Percentiles rank a stretch among this genome's conserved stretches.
These are phyloP conservation scores for Fraxinus angustifolia DNA, from an alignment of 305 asterid species.

Conservation along the genomic window DNA sequence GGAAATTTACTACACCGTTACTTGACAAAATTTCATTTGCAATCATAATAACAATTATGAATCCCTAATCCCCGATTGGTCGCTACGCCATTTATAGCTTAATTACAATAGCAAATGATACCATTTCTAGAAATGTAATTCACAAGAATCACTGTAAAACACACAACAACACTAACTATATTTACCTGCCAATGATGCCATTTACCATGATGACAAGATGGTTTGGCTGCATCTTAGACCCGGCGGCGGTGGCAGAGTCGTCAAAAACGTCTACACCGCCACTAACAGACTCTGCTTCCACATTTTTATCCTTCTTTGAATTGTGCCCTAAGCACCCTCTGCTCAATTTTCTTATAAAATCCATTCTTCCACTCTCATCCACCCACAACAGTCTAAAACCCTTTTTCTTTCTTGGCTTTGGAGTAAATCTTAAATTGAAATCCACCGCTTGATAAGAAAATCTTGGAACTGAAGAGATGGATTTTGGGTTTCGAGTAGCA, in stretches of 20 bases:
- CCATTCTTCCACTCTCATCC: conserved; percentile 52
- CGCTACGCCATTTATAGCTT: not conserved
- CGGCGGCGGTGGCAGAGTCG: conserved; percentile 49
- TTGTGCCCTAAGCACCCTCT: conserved; percentile 54
- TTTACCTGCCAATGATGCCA: conserved; percentile 58
- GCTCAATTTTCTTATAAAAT: conserved; percentile 42
- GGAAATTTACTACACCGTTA: not conserved
- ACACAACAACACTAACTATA: not conserved
- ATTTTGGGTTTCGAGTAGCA: conserved; percentile 33
- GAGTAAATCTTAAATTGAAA: conserved; percentile 30
- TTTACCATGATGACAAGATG: conserved; percentile 62
- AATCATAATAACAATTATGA: not conserved
- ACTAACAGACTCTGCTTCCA: conserved; percentile 51
- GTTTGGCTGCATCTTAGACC: conserved; percentile 56
- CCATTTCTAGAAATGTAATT: not conserved
- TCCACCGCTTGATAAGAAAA: conserved; percentile 33
- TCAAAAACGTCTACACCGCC: conserved; percentile 75
- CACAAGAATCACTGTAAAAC: not conserved
- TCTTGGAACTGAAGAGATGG: conserved; percentile 32
- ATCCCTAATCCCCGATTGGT: not conserved
- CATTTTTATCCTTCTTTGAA: conserved; percentile 43
- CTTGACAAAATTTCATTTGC: not conserved
- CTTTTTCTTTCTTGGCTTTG: conserved; percentile 26
- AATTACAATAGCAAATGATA: not conserved
- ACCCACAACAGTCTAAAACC: conserved; percentile 35